Base-by-base conservation (phyloP, 1,139 yeast species). In the Debaryomyces robertsiae region DNA sequence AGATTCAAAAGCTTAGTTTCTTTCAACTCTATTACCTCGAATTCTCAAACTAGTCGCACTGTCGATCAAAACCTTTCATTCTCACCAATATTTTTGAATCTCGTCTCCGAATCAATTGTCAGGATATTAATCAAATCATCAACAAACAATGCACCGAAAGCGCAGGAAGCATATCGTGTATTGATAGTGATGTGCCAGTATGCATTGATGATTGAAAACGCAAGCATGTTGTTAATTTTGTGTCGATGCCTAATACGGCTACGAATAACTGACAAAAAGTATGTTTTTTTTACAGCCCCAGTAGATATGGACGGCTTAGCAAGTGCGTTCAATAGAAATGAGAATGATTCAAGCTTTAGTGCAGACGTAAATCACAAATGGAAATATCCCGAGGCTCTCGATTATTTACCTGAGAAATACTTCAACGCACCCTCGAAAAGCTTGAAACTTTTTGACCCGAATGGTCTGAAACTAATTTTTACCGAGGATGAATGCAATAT, bases 251-350 rank as follows among this genome's bases (percentile, higher is more conserved):
- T 85, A 41, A 65, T 77, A 11, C 67, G 91, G 44, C 61, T 84
- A 1, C 65, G 94, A 39, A 69, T 67, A 1, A 77, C 84, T 1
- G 53, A 65, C 3, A 74, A 72, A 27, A 70, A 70, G 10, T 61
- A 59, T 25, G 58, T 84, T 1, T 79, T 69, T 50, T 62, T 84
- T 32, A 66, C 80, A 0, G 66, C 71, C 10, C 86, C 88, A 3
- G 61, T 63, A 1, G 88, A 84, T 52, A 79, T 83, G 72, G 84
- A 79, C 38, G 90, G 89, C 0, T 61, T 84, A 22, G 77, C 89
- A 2, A 75, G 81, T 3, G 75, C 81, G 0, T 69, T 84, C 43
- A 73, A 75, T 6, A 65, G 89, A 48, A 75, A 79, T 47, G 59
- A 61, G 14, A 58, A 54, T 3, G 63, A 55, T 27, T 49, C 55